phyloP scores from a whole-genome alignment of 2,329 filamentous ascomycete genomes.

The Lachnellula cervina region DNA sequence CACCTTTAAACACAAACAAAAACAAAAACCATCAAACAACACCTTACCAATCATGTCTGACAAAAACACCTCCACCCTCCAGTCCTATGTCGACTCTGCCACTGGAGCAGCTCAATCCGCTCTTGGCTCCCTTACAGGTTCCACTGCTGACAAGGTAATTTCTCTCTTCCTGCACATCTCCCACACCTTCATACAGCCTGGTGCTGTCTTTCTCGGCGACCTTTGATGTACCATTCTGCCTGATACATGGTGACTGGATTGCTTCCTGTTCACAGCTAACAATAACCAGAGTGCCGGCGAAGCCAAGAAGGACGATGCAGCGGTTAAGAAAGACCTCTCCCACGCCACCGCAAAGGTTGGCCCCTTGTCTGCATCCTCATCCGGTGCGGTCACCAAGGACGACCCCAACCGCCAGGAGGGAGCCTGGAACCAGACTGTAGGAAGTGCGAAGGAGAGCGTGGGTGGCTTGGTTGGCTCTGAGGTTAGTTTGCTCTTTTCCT shows the following conservation, averaged over 20 bases:
- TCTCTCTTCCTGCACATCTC: conserved; percentile 3
- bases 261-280: background rate
- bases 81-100: conserved; percentile 71
- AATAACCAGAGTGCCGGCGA: conserved; percentile 13
- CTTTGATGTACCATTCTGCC: too few species aligned
- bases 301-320: conserved; percentile 59
- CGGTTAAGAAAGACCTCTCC: conserved; percentile 66
- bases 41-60: conserved; percentile 41
- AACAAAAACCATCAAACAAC: conserved; percentile 4
- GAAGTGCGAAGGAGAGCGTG: conserved; percentile 74
- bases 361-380: conserved; percentile 62
- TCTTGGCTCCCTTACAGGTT: conserved; percentile 70
- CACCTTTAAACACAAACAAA: conserved; percentile 3
- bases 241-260: too few species aligned
- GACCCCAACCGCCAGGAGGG: conserved; percentile 67
- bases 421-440: conserved; percentile 84
- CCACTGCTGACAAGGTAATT: conserved; percentile 53
- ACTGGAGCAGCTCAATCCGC: conserved; percentile 67
- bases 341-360: conserved; percentile 72
- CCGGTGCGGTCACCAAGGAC: conserved; percentile 67
- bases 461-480: conserved; percentile 74
- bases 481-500: conserved; percentile 34
- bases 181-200: too few species aligned
- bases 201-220: too few species aligned
- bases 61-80: conserved; percentile 63